Percentiles rank a stretch among this genome's conserved stretches.
These are phyloP conservation scores for Coriolopsis trogii DNA, from an alignment of 1,284 basidiomycete species.

Conservation along the genomic window DNA sequence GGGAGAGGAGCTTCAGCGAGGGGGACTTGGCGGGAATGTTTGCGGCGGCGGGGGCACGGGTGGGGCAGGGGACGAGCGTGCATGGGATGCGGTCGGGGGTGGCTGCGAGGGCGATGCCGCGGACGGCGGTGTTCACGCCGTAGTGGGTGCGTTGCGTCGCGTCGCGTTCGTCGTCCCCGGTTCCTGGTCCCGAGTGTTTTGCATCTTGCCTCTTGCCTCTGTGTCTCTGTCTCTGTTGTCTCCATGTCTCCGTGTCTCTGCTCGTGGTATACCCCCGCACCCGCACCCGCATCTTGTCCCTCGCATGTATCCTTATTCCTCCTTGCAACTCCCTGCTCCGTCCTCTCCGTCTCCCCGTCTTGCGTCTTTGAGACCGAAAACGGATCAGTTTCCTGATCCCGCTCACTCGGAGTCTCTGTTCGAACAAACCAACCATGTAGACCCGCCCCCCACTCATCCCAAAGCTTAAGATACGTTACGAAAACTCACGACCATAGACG, in stretches of 20 bases:
- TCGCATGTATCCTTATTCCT: background rate
- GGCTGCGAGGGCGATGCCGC: conserved; percentile 2
- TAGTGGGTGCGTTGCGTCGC: too few relatives aligned
- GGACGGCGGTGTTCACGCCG: background rate
- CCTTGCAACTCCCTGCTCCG: background rate
- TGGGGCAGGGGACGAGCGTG: background rate
- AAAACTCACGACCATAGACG: too few relatives aligned
- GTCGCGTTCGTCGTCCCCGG: too few relatives aligned
- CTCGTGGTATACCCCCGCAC: background rate
- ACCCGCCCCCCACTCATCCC: too few relatives aligned
- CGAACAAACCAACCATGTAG: too few relatives aligned
- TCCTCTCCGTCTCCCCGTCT: background rate
- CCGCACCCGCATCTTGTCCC: background rate
- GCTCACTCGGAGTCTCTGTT: too few relatives aligned
- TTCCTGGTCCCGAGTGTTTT: too few relatives aligned
- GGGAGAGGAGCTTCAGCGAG: conserved; percentile 33
- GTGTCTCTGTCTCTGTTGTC: background rate
- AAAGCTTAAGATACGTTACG: too few relatives aligned
- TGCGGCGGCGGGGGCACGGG: conserved; percentile 12
- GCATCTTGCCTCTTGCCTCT: background rate
- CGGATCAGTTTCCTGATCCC: too few relatives aligned
- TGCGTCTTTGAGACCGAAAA: too few relatives aligned
- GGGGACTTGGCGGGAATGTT: conserved; percentile 31
- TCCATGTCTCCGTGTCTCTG: background rate
- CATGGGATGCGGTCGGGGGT: conserved; percentile 1